Conservation (phyloP, 2,329 filamentous ascomycete species). For the Colletotrichum tropicicola region DNA sequence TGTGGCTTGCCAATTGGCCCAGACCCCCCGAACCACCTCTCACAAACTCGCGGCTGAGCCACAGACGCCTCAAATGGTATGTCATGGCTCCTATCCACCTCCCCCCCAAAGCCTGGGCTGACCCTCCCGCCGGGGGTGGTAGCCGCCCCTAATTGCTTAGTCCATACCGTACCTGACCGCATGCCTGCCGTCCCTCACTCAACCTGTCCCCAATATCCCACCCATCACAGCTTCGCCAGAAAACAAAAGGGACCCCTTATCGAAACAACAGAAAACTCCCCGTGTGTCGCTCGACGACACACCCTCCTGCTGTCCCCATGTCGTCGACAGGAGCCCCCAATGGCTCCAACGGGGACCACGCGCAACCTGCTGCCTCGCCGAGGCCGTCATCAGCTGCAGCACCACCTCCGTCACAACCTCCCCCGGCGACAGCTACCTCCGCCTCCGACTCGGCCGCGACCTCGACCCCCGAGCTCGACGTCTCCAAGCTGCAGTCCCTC, state of each 20-base stretch:
- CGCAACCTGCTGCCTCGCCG: conserved; percentile 32
- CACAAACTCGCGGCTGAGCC: conserved; percentile 6
- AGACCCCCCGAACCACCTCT: background rate
- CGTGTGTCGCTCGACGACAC: background rate
- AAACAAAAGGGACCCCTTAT: background rate
- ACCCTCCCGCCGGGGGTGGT: background rate
- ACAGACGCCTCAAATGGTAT: conserved; percentile 13
- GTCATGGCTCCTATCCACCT: background rate
- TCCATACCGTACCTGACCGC: conserved; percentile 18
- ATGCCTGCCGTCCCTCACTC: conserved; percentile 11
- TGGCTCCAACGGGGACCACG: conserved; percentile 41
- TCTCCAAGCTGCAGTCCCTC: conserved; percentile 87
- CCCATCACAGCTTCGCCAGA: conserved; percentile 9
- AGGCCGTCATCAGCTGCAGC: conserved; percentile 30
- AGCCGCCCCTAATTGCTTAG: conserved; percentile 19
- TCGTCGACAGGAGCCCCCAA: conserved; percentile 47
- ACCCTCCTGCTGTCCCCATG: conserved; percentile 37
- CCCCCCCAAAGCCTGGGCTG: background rate
- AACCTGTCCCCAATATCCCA: conserved; percentile 23
- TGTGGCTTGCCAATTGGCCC: conserved; percentile 10
- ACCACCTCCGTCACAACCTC: conserved; percentile 32
- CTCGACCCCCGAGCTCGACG: conserved; percentile 81
- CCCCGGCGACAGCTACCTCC: conserved; percentile 39
- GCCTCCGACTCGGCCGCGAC: conserved; percentile 51
- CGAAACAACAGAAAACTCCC: background rate